A percentile compares a stretch with the other conserved stretches of the same genome.
These are phyloP conservation scores for Fistulifera solaris DNA, from an alignment of 108 stramenopile genomes.

Conservation along the genomic window DNA sequence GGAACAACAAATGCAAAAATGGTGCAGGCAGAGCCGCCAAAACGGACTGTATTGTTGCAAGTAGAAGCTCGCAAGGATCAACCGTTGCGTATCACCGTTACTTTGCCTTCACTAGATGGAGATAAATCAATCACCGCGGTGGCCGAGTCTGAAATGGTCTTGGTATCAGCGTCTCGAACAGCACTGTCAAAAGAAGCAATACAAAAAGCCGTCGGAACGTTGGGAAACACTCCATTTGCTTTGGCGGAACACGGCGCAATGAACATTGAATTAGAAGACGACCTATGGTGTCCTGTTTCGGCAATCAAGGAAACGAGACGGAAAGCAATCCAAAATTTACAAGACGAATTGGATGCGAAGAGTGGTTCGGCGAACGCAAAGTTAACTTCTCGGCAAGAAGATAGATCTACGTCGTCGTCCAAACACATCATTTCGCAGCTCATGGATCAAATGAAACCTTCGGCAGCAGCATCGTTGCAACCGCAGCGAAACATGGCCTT, in stretches of 20 bases:
- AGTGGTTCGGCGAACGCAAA: neutral
- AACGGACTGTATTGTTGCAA: neutral
- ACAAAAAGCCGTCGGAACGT: constrained; percentile 52
- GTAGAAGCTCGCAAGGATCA: neutral
- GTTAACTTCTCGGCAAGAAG: too few relatives aligned
- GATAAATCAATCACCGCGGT: constrained; percentile 19
- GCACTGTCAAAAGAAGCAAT: constrained; percentile 30
- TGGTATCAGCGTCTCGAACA: constrained; percentile 23
- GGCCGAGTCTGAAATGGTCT: constrained; percentile 27
- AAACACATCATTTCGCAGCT: too few relatives aligned
- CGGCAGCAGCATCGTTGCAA: neutral
- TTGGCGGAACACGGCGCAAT: constrained; percentile 30
- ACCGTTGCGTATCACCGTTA: neutral
- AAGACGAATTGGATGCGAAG: constrained; percentile 1
- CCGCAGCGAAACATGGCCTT: neutral
- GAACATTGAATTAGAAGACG: constrained; percentile 20
- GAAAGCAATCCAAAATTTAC: constrained; percentile 1
- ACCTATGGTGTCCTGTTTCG: constrained; percentile 46
- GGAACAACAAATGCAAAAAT: constrained; percentile 40
- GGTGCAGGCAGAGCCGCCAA: constrained; percentile 14
- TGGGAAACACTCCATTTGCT: constrained; percentile 45
- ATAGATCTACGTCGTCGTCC: too few relatives aligned
- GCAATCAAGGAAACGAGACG: constrained; percentile 2
- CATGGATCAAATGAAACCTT: neutral
- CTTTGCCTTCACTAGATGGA: too few relatives aligned